Base-by-base conservation (phyloP, 2,329 filamentous ascomycete species). In the Alternaria ethzedia region DNA sequence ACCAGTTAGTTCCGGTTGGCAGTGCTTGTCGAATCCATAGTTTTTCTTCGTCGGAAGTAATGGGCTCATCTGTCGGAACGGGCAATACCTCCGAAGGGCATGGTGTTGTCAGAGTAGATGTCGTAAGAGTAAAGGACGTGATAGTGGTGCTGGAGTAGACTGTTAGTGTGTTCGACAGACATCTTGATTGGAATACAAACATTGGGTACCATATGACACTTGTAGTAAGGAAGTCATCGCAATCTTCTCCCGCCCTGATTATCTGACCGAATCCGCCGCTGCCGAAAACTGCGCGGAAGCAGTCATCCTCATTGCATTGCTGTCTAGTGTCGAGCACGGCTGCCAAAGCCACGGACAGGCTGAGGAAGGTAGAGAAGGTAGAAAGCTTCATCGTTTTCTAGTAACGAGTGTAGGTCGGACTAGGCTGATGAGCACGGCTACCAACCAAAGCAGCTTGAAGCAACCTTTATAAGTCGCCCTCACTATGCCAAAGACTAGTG, bases 271-370 rank as follows among this genome's bases (percentile, higher is more conserved):
- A 36, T 26, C 66, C 66, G 43, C 54, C 41, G 55, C 59, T 47
- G 2, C 69, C 72, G 66, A 72, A 75, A 17, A 77, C 63, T 13
- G 71, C 74, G 44, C 64, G 66, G 44, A 71, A 70, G 56, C 76
- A 78, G 32, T 71, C 57, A 21, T 78, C 67, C 49, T 58, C 44
- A 36, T 57, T 49, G 56, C 76, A 77, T 17, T 59, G 26, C 41
- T 74, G 71, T 52, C 71, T 69, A 47, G 43, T 52, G 6, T 70
- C 57, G 13, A 77, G 59, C 20, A 66, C 46, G 26, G 61, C 62
- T 26, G 70, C 70, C n/a, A 64, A 20, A 28, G 52, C 63, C 43
- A 73, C 46, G 1, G 66, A 59, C 17, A 61, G 46, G 36, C 52
- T 54, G 13, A 67, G 20, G 25, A 72, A 32, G 12, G 46, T 30